A percentile compares a stretch with the other conserved stretches of the same genome.
These are phyloP conservation scores for Platanthera guangdongensis DNA, from an alignment of 106 monocot genomes.

Conservation along the genomic window DNA sequence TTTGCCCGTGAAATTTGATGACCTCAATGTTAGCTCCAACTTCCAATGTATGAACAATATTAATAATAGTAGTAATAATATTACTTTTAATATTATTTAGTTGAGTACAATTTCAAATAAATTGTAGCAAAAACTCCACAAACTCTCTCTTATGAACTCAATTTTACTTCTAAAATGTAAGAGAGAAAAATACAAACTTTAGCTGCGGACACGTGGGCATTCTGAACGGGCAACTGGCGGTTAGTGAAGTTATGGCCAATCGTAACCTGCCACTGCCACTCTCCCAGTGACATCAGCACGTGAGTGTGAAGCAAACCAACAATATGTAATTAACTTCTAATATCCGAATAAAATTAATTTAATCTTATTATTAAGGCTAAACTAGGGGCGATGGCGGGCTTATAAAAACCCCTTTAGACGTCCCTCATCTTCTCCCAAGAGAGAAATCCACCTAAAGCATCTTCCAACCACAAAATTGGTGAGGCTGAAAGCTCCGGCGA, in stretches of 20 bases:
- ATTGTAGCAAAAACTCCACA: too few species aligned
- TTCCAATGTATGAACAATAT: too few species aligned
- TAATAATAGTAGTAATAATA: too few species aligned
- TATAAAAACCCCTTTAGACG: slow-evolving; percentile 2
- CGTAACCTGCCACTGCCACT: background rate
- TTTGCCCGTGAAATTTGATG: too few species aligned
- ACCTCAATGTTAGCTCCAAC: too few species aligned
- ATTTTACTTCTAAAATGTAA: too few species aligned
- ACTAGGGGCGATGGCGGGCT: background rate
- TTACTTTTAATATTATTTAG: too few species aligned
- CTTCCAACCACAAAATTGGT: background rate
- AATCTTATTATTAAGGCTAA: background rate
- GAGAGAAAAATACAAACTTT: too few species aligned
- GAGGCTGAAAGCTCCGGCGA: background rate
- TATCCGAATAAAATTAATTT: background rate
- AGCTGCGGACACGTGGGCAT: background rate
- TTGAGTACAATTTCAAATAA: too few species aligned
- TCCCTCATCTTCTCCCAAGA: background rate
- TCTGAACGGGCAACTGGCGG: background rate
- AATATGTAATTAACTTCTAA: background rate
- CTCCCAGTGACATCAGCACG: background rate
- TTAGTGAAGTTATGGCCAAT: background rate
- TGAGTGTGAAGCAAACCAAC: background rate
- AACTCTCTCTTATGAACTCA: too few species aligned
- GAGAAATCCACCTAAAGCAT: slow-evolving; percentile 5